These are phyloP conservation scores for Fusarium musae DNA, from an alignment of 2,329 filamentous ascomycete species.

Conservation along the genomic window DNA sequence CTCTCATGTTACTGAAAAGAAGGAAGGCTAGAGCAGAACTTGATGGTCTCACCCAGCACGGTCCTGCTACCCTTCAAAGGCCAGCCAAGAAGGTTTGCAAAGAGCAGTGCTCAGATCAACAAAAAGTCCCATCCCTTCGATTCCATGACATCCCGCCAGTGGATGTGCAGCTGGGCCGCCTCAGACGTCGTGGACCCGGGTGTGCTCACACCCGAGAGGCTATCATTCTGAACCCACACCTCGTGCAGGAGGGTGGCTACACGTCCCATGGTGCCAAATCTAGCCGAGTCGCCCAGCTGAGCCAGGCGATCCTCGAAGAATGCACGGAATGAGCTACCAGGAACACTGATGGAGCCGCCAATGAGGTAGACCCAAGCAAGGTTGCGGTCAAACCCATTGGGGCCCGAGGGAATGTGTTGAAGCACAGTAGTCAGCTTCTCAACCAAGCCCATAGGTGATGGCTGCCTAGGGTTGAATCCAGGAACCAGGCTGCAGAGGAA, in stretches of 20 bases:
- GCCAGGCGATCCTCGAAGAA: conserved; percentile 81
- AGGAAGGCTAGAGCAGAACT: conserved; percentile 35
- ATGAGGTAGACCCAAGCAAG: conserved; percentile 95
- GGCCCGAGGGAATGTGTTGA: conserved; percentile 83
- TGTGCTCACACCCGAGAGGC: conserved; percentile 52
- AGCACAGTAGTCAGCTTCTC: conserved; percentile 81
- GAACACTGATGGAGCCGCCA: conserved; percentile 80
- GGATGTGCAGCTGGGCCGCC: conserved; percentile 72
- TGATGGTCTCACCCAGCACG: conserved; percentile 31
- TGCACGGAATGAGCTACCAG: conserved; percentile 77
- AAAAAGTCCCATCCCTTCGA: conserved; percentile 93
- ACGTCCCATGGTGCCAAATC: conserved; percentile 86
- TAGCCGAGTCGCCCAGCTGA: conserved; percentile 79
- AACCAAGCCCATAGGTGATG: conserved; percentile 79
- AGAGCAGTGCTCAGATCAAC: conserved; percentile 72
- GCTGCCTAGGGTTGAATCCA: conserved; percentile 80
- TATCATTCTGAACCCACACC: conserved; percentile 84
- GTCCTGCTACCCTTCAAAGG: conserved; percentile 49
- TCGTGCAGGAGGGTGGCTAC: conserved; percentile 82
- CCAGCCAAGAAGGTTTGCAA: conserved; percentile 50
- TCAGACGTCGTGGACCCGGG: conserved; percentile 52
- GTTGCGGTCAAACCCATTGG: conserved; percentile 86
- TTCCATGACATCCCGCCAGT: conserved; percentile 95
- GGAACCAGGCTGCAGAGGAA: conserved; percentile 97
- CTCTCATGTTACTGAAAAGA: conserved; percentile 38